These are phyloP conservation scores for Aspergillus bertholletiae DNA, from an alignment of 495 filamentous ascomycete genomes.

Conservation along the genomic window DNA sequence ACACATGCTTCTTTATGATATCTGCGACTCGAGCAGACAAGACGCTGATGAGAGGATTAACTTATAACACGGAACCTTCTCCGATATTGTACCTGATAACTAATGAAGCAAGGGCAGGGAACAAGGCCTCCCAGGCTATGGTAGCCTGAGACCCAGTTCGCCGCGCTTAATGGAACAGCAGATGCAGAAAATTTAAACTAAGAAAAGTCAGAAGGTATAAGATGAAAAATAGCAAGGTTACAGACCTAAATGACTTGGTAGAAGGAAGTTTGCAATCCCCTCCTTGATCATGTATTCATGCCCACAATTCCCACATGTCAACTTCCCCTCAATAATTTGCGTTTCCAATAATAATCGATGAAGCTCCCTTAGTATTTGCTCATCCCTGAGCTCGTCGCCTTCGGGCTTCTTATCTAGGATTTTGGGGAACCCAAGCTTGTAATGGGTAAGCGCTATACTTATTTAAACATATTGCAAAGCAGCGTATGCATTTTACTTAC, in stretches of 20 bases:
- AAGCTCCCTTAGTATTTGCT: conserved; percentile 68
- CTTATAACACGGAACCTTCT: not conserved
- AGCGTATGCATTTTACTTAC: conserved; percentile 39
- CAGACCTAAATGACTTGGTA: conserved; percentile 85
- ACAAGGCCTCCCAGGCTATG: not conserved
- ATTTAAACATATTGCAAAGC: not conserved
- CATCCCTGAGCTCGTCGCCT: conserved; percentile 54
- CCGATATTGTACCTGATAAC: not conserved
- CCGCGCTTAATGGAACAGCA: not conserved
- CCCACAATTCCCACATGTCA: conserved; percentile 87
- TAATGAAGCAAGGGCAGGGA: not conserved
- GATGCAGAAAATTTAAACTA: not conserved
- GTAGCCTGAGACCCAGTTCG: not conserved
- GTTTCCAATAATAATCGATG: conserved; percentile 87
- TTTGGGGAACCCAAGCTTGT: conserved; percentile 71
- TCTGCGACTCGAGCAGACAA: not conserved
- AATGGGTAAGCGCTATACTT: conserved; percentile 5
- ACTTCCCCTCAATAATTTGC: conserved; percentile 76
- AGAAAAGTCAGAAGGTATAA: conserved; percentile 3
- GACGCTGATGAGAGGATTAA: not conserved
- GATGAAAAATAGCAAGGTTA: not conserved
- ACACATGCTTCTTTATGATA: not conserved
- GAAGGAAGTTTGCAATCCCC: conserved; percentile 92
- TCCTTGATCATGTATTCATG: conserved; percentile 92
- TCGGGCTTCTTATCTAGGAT: conserved; percentile 65